phyloP scores from a whole-genome alignment of 2,329 filamentous ascomycete genomes.

The Zymoseptoria tritici region DNA sequence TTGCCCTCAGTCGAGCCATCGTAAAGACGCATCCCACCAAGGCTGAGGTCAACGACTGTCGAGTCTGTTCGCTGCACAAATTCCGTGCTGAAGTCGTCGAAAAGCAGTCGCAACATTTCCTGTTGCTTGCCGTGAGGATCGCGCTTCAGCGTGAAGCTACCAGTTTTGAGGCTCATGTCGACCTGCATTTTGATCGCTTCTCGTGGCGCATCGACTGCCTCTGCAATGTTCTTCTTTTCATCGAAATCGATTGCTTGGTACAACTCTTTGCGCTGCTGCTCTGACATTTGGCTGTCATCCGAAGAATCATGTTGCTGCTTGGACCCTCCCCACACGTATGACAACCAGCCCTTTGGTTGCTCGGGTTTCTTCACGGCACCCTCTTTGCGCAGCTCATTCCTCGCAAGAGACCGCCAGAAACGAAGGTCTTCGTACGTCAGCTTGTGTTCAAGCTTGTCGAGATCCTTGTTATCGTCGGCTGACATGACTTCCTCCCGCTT shows the following conservation, averaged over 20 bases:
- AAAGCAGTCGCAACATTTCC: conserved; percentile 84
- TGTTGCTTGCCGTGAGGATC: conserved; percentile 68
- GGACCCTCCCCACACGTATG: conserved; percentile 79
- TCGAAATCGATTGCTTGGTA: conserved; percentile 98
- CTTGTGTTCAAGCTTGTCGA: conserved; percentile 76
- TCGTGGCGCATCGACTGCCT: conserved; percentile 79
- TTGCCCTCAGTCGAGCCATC: conserved; percentile 91
- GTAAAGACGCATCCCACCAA: conserved; percentile 88
- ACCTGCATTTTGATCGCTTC: conserved; percentile 91
- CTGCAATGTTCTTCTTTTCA: conserved; percentile 82
- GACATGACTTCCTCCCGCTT: conserved; percentile 62
- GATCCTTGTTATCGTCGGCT: conserved; percentile 61
- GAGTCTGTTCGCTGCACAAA: conserved; percentile 86
- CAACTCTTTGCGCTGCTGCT: conserved; percentile 90
- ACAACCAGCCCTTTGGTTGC: conserved; percentile 68
- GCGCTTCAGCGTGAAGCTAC: conserved; percentile 88
- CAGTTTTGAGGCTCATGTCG: conserved; percentile 86
- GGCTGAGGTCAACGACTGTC: conserved; percentile 75
- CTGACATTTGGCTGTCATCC: conserved; percentile 81
- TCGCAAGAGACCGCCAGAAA: conserved; percentile 91
- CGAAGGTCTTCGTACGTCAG: conserved; percentile 89
- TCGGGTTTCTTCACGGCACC: conserved; percentile 72
- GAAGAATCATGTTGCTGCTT: conserved; percentile 53
- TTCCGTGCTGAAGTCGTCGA: conserved; percentile 89
- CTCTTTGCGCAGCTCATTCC: conserved; percentile 92